A percentile compares a stretch with the other conserved stretches of the same genome.
Evolutionary conservation across 208 protist species (phyloP).

Genomic region (Leishmania tarentolae): DNA sequence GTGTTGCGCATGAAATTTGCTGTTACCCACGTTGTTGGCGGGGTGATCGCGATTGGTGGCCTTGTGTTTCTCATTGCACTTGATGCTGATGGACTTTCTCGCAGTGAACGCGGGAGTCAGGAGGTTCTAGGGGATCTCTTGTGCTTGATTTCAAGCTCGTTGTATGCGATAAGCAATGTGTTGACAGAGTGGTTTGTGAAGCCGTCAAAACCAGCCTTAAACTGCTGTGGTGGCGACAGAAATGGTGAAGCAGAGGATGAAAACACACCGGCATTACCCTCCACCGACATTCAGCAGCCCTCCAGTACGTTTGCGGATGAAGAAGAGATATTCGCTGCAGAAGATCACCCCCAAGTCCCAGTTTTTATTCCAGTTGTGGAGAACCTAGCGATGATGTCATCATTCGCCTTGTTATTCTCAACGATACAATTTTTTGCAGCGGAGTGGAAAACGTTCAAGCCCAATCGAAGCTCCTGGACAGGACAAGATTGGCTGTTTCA

Average conservation of each 20-base stretch:
- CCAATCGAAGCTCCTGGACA: slow-evolving; percentile 51
- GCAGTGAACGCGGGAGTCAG: slow-evolving; percentile 35
- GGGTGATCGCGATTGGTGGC: slow-evolving; percentile 78
- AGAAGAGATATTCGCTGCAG: slow-evolving; percentile 12
- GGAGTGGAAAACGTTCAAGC: slow-evolving; percentile 68
- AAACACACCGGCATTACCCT: neutral
- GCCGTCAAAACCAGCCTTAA: slow-evolving; percentile 36
- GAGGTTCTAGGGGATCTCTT: slow-evolving; percentile 86
- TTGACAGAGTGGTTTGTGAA: slow-evolving; percentile 91
- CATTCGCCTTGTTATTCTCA: slow-evolving; percentile 64
- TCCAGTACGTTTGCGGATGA: neutral
- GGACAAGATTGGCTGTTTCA: slow-evolving; percentile 73
- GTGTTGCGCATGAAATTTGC: slow-evolving; percentile 84
- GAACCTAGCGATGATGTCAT: slow-evolving; percentile 78
- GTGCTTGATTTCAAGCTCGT: slow-evolving; percentile 65
- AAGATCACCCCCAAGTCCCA: slow-evolving; percentile 47
- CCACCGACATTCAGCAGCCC: neutral
- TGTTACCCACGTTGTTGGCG: slow-evolving; percentile 83
- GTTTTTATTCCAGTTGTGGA: slow-evolving; percentile 73
- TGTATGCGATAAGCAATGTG: slow-evolving; percentile 94
- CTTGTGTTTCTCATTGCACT: slow-evolving; percentile 77
- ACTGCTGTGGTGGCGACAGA: slow-evolving; percentile 10
- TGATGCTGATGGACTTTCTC: slow-evolving; percentile 71
- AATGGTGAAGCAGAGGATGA: neutral
- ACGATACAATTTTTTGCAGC: slow-evolving; percentile 82